These are phyloP conservation scores for Aspergillus sp. DNA, from an alignment of 2,329 filamentous ascomycete species.

Conservation along the genomic window DNA sequence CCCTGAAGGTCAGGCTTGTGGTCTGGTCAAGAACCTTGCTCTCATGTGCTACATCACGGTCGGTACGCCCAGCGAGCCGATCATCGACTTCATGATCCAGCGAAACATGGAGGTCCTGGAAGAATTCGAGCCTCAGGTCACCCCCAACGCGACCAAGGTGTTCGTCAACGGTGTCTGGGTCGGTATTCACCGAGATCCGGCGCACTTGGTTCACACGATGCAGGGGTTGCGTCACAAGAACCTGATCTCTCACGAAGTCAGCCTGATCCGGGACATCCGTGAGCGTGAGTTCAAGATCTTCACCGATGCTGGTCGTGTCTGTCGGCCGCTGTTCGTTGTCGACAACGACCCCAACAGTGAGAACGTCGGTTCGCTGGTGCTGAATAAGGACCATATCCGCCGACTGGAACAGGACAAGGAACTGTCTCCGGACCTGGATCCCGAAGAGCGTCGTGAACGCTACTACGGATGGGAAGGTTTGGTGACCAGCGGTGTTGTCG, in stretches of 20 bases:
- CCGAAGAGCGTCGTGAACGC: slow-evolving; percentile 56
- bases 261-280: slow-evolving; percentile 91
- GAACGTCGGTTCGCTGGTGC: slow-evolving; percentile 73
- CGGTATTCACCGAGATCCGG: slow-evolving; percentile 86
- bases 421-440: slow-evolving; percentile 59
- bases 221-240: slow-evolving; percentile 75
- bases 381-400: slow-evolving; percentile 80
- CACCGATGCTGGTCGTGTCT: slow-evolving; percentile 92
- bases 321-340: slow-evolving; percentile 89
- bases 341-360: slow-evolving; percentile 76
- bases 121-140: slow-evolving; percentile 83
- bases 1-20: slow-evolving; percentile 96
- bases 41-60: slow-evolving; percentile 99
- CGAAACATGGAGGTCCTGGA: slow-evolving; percentile 95
- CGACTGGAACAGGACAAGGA: slow-evolving; percentile 73
- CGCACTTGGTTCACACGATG: slow-evolving; percentile 77
- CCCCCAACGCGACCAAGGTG: slow-evolving; percentile 92
- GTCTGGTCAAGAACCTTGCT: slow-evolving; percentile 94
- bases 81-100: slow-evolving; percentile 93
- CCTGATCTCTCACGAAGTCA: slow-evolving; percentile 87
- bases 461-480: slow-evolving; percentile 89
- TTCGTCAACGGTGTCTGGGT: slow-evolving; percentile 99
- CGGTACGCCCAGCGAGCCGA: slow-evolving; percentile 83
- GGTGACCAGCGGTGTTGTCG: slow-evolving; percentile 79
- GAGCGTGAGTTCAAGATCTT: slow-evolving; percentile 99